Base-by-base conservation (phyloP, 805 yeast genomes). In the Ogataea parapolymorpha region DNA sequence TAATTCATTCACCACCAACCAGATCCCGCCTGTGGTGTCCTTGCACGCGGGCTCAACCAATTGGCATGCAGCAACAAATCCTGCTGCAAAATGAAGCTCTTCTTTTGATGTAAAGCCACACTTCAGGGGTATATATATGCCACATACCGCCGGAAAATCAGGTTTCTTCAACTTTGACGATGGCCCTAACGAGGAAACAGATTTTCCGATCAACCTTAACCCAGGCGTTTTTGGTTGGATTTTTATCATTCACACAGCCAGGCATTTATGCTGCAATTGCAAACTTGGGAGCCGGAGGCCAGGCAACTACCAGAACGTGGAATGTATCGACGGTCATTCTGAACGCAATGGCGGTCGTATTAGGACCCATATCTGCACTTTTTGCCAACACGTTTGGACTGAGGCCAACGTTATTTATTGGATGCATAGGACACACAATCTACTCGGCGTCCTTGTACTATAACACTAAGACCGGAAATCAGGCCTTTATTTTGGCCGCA, bases 391-490 rank as follows among this genome's bases (percentile, higher is more conserved):
- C 40, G 18, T 34, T 37, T 11, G 58, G 63, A 32, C 26, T 58
- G 2, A 53, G 51, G 22, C 44, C 39, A 2, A 41, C 49, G n/a
- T 25, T 46, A 3, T 30, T 37, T 8, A 37, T 54, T 17, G 63
- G 62, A 15, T 48, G 53, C 9, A 22, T 58, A 31, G 62, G 62
- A 3, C 56, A 50, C 35, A 49, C 51, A 3, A 23, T 57, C 17
- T 56, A 48, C 42, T 51, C 58, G 24, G 61, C 62, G 25, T 57
- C 57, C 2, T 41, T 59, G 5, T 58, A 59, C 38, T 41, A 50
- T 30, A 59, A 58, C 33, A 49, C 55, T 9, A 52, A 50, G 37
- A 48, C 48, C 37, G 62, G 63, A 5, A 40, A 51, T 7, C 56
- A 58, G 40, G 46, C 51, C 26, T 42, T 55, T 3, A 53, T 58